phyloP scores from a whole-genome alignment of 2,329 filamentous ascomycete species.

The Esteya vermicola region DNA sequence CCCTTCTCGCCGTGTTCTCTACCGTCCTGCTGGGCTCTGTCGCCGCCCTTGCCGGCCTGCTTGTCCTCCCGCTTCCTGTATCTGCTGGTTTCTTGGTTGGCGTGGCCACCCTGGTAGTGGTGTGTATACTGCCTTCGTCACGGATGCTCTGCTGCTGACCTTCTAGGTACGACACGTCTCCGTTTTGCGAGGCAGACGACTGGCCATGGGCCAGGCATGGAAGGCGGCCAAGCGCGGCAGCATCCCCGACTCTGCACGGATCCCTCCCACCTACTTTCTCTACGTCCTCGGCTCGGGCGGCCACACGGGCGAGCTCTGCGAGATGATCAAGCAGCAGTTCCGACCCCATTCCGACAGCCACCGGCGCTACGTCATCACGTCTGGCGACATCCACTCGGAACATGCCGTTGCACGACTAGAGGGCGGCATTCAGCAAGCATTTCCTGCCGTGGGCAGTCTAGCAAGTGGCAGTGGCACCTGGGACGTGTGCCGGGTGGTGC shows the following conservation, averaged over 20 bases:
- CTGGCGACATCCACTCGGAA: slow-evolving; percentile 60
- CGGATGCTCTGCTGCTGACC: background rate
- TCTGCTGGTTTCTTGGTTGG: background rate
- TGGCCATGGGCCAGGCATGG: slow-evolving; percentile 5
- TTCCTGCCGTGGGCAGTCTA: slow-evolving; percentile 12
- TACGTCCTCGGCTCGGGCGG: slow-evolving; percentile 85
- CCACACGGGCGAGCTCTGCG: slow-evolving; percentile 89
- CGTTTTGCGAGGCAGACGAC: background rate
- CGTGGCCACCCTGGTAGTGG: background rate
- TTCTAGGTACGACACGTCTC: slow-evolving; percentile 5
- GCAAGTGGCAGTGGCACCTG: slow-evolving; percentile 29
- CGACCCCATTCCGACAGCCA: slow-evolving; percentile 38
- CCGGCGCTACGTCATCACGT: slow-evolving; percentile 70
- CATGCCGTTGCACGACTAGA: slow-evolving; percentile 52
- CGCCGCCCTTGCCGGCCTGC: background rate
- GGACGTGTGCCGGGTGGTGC: slow-evolving; percentile 53
- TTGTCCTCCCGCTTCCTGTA: background rate
- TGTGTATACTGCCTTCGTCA: background rate
- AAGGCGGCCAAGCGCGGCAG: slow-evolving; percentile 2
- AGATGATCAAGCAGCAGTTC: slow-evolving; percentile 55
- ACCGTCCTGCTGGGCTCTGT: background rate
- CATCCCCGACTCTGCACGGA: slow-evolving; percentile 7
- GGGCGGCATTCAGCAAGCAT: slow-evolving; percentile 22
- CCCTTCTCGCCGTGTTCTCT: background rate
- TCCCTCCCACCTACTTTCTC: slow-evolving; percentile 41